Percentiles rank a stretch among this genome's conserved stretches.
Evolutionary conservation across 2,329 filamentous ascomycete genomes (phyloP).

Genomic region (Capronia epimyces): DNA sequence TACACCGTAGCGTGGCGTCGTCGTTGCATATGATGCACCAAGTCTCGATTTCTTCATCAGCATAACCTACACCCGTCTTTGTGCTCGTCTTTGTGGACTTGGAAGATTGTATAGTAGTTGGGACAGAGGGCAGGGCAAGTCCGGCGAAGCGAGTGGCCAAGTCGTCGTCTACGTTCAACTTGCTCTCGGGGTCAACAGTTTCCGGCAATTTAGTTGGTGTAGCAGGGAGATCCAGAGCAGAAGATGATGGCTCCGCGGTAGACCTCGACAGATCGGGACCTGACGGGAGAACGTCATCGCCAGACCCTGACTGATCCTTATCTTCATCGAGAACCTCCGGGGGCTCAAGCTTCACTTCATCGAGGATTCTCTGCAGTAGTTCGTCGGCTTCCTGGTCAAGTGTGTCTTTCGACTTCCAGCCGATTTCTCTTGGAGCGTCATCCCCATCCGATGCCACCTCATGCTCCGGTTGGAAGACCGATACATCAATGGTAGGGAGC

Average conservation of each 20-base stretch:
- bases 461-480: constrained; percentile 22
- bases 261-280: not conserved
- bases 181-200: not conserved
- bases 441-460: constrained; percentile 3
- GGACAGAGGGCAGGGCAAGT: constrained; percentile 30
- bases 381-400: constrained; percentile 31
- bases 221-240: constrained; percentile 18
- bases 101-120: constrained; percentile 17
- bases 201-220: constrained; percentile 25
- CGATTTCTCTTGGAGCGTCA: constrained; percentile 11
- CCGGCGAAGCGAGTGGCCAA: constrained; percentile 26
- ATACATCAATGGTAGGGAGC: constrained; percentile 22
- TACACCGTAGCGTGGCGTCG: constrained; percentile 66
- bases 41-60: constrained; percentile 65
- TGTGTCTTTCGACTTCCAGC: constrained; percentile 8
- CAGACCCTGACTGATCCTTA: constrained; percentile 5
- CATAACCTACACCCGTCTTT: constrained; percentile 38
- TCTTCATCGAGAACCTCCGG: constrained; percentile 3
- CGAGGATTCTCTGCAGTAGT: constrained; percentile 31
- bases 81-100: constrained; percentile 29
- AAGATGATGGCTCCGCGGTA: not conserved
- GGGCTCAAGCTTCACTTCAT: constrained; percentile 28
- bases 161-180: constrained; percentile 21
- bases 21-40: constrained; percentile 83
- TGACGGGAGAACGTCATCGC: constrained; percentile 2